These are phyloP conservation scores for Pseudocercospora cruenta DNA, from an alignment of 2,329 filamentous ascomycete genomes.

Conservation along the genomic window DNA sequence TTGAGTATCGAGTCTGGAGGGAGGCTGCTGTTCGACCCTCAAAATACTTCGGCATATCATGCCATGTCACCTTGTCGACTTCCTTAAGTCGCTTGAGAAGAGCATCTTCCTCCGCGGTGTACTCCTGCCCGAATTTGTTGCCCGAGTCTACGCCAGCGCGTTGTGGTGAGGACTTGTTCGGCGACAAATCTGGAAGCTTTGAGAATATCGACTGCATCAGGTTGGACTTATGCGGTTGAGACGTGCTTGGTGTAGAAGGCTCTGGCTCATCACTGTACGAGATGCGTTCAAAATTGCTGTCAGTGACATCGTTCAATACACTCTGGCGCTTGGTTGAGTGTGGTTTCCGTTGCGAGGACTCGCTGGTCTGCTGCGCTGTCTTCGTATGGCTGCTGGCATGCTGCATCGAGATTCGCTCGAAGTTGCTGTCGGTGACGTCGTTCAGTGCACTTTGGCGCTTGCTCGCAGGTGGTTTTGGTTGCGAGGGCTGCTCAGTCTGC, in stretches of 20 bases:
- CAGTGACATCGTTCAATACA: constrained; percentile 10
- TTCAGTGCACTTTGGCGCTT: not conserved
- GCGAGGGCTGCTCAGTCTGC: not conserved
- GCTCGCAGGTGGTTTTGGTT: not conserved
- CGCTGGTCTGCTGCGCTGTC: not conserved
- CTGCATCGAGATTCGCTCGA: constrained; percentile 12
- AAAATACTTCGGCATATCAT: constrained; percentile 41
- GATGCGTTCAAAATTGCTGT: constrained; percentile 10
- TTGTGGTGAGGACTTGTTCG: not conserved
- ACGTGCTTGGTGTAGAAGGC: not conserved
- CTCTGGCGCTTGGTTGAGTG: not conserved
- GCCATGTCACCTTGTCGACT: constrained; percentile 43
- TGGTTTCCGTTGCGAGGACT: not conserved
- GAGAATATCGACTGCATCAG: not conserved
- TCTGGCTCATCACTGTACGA: constrained; percentile 21
- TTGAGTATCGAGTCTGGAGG: constrained; percentile 35
- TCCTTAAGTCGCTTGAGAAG: constrained; percentile 48
- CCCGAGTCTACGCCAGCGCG: not conserved
- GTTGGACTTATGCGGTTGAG: not conserved
- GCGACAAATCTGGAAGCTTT: not conserved
- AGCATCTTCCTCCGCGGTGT: constrained; percentile 36
- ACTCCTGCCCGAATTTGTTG: constrained; percentile 21
- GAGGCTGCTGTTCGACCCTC: constrained; percentile 37
- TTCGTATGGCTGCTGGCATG: not conserved
- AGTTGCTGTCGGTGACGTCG: constrained; percentile 8